Evolutionary conservation across 352 stramenopile genomes (phyloP).

Genomic region (Sclerospora graminicola): DNA sequence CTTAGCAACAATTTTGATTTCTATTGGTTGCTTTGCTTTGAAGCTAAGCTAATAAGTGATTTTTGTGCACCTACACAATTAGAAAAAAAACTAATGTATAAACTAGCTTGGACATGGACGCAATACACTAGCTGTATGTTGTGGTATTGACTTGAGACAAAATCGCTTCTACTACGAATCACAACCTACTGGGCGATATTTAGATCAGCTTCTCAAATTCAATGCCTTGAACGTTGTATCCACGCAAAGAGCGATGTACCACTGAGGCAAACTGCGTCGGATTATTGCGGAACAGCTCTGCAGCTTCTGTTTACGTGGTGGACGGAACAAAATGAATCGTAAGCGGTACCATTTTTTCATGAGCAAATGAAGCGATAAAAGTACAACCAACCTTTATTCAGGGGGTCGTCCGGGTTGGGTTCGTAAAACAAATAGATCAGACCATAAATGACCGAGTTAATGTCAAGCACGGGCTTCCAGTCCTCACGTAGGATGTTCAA

Average conservation of each 20-base stretch:
- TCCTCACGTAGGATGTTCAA: constrained; percentile 96
- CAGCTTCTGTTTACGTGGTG: constrained; percentile 73
- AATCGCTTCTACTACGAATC: constrained; percentile 6
- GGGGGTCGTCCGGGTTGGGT: constrained; percentile 96
- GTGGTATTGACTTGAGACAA: constrained; percentile 3
- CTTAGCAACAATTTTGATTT: constrained; percentile 27
- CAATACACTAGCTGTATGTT: constrained; percentile 3
- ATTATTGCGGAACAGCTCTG: constrained; percentile 94
- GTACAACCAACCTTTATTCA: constrained; percentile 83
- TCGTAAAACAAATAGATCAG: constrained; percentile 99
- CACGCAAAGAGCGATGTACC: constrained; percentile 79
- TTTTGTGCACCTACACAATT: no score
- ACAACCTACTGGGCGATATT: constrained; percentile 2
- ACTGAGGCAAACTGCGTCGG: constrained; percentile 86
- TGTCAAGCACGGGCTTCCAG: constrained; percentile 98
- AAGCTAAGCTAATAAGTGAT: no score
- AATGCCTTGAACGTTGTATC: constrained; percentile 74
- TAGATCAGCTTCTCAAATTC: constrained; percentile 79
- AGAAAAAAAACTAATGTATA: no score
- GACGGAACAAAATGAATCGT: not conserved
- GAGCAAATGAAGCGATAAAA: not conserved
- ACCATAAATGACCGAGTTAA: constrained; percentile 99
- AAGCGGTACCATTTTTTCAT: not conserved
- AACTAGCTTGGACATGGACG: no score
- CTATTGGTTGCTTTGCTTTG: no score